Evolutionary conservation across 441 rosid species (phyloP), one percentile per base, ranked within the genome.

Genomic region (Raphanus hybrid): DNA sequence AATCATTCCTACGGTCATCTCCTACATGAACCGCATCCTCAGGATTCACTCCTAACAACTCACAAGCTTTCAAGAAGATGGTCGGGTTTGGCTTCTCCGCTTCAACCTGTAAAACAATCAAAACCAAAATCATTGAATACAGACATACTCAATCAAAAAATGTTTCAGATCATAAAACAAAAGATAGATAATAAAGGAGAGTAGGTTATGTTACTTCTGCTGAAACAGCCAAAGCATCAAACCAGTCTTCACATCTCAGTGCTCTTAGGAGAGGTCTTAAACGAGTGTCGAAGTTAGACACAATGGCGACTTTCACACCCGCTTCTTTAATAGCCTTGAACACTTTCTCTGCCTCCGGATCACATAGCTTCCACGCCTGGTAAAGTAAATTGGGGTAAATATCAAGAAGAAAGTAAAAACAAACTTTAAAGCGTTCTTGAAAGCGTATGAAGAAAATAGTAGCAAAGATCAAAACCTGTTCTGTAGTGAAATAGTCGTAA

Each of bases 61-160:
- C 99, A 61, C 99, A 92, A 9, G 99, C 99, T 86, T 88, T 95
- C 41, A 87, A 82, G 81, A 95, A 95, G 82, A 95, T 95, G 6
- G 86, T 95, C 16, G 99, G 99, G 82, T 95, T 95, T 70, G 99
- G 99, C 76, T 95, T 95, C 82, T 95, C 99, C 8, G 97, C 99
- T 83, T 78, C 93, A 75, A 95, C 98, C 99, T 95, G 78, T 32
- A 29, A 57, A 29, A 32, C 71, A 74, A 57, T 32, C 6, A 69
- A 78, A 41, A 41, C 45, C 71, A 55, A 62, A 59, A 74, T 0
- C 61, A 52, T 23, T 78, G 15, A 68, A 43, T 10, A 11, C 54
- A 69, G 55, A 68, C 43, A 69, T 52, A 61, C 16, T 48, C 50
- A 12, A 12, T 62, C 70, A 3, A 52, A 34, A 23, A 66, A 45